These are phyloP conservation scores for Lizonia empirigonia DNA, from an alignment of 2,329 filamentous ascomycete genomes.

Conservation along the genomic window DNA sequence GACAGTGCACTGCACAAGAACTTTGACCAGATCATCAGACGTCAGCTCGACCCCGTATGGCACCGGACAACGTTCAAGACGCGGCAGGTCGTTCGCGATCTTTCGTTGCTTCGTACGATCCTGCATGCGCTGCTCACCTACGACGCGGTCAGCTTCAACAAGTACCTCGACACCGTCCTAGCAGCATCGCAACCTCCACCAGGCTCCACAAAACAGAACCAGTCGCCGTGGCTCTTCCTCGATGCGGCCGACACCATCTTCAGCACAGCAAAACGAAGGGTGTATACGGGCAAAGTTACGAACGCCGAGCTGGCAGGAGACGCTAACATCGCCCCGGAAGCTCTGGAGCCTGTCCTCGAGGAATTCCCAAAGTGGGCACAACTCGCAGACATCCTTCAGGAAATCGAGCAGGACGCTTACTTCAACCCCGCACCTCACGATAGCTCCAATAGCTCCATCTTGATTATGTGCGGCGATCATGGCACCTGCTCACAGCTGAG, in stretches of 20 bases:
- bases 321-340: conserved; percentile 59
- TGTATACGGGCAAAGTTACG: conserved; percentile 77
- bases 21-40: conserved; percentile 85
- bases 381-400: conserved; percentile 85
- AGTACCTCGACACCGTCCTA: conserved; percentile 91
- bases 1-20: conserved; percentile 91
- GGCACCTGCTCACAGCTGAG: conserved; percentile 85
- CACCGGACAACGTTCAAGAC: conserved; percentile 95
- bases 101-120: conserved; percentile 81
- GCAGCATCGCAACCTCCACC: conserved; percentile 87
- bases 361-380: conserved; percentile 94
- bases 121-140: conserved; percentile 81
- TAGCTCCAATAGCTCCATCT: conserved; percentile 86
- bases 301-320: conserved; percentile 58
- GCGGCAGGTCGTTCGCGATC: conserved; percentile 88
- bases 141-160: conserved; percentile 88
- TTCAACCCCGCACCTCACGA: conserved; percentile 77
- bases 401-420: conserved; percentile 90
- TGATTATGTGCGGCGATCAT: conserved; percentile 94
- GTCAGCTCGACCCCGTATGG: conserved; percentile 95
- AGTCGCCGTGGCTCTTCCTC: conserved; percentile 94
- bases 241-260: conserved; percentile 96
- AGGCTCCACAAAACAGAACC: conserved; percentile 83
- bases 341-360: conserved; percentile 81
- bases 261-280: conserved; percentile 82